Conservation (phyloP, 163 green algal genomes). For the Volvox carteri region DNA sequence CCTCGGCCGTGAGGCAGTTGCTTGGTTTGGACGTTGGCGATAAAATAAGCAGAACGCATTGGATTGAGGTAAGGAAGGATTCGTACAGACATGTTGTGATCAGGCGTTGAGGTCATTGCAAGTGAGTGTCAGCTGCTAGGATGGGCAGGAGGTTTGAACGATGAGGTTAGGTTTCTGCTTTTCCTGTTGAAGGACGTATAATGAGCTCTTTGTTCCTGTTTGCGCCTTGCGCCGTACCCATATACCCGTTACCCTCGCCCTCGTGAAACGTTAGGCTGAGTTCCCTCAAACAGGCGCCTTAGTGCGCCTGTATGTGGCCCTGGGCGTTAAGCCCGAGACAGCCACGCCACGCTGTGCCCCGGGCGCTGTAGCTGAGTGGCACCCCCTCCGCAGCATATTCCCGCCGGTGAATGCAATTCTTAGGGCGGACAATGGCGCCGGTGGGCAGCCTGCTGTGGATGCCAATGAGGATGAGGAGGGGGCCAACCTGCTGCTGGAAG, state of each 20-base stretch:
- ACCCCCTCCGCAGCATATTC: constrained; percentile 37
- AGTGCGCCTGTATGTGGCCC: constrained; percentile 43
- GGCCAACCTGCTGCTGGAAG: constrained; percentile 23
- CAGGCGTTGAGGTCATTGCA: no score
- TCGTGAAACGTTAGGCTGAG: background rate
- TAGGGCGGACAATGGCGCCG: background rate
- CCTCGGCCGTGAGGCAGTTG: constrained; percentile 11
- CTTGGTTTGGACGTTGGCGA: constrained; percentile 30
- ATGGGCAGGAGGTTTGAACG: no score
- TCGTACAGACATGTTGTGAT: background rate
- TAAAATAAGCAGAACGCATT: constrained; percentile 17
- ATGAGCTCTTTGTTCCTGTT: no score
- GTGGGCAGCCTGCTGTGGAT: background rate
- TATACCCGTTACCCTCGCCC: no score
- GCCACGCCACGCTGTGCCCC: background rate
- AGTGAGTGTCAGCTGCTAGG: no score
- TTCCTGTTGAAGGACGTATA: no score
- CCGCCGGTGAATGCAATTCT: constrained; percentile 44
- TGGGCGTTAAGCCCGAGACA: background rate
- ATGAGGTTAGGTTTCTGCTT: no score
- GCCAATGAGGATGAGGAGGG: constrained; percentile 17
- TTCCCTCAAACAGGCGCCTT: constrained; percentile 20
- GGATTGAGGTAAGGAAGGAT: constrained; percentile 27
- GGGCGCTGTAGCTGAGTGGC: background rate
- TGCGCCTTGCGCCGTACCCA: no score